phyloP scores from a whole-genome alignment of 768 basidiomycete species.

The Trametes sanguinea region DNA sequence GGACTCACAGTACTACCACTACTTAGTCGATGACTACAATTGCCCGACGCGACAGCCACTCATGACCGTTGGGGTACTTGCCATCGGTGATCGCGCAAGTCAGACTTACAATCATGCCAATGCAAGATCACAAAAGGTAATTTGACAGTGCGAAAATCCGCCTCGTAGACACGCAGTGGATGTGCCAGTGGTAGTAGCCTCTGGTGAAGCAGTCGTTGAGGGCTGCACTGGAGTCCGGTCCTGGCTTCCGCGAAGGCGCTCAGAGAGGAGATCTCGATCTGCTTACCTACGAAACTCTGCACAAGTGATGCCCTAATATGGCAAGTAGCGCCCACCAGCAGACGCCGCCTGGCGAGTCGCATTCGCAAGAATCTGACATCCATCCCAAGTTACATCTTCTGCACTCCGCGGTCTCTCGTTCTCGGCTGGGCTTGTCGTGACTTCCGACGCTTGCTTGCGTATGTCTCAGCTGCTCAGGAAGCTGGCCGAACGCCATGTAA shows the following conservation, averaged over 20 bases:
- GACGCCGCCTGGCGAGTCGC: too few relatives aligned
- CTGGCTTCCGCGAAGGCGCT: neutral
- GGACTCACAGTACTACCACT: too few relatives aligned
- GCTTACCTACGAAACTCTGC: constrained; percentile 11
- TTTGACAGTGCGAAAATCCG: too few relatives aligned
- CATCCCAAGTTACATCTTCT: neutral
- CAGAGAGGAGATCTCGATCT: neutral
- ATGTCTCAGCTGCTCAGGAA: constrained; percentile 21
- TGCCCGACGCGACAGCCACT: too few relatives aligned
- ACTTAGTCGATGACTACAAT: too few relatives aligned
- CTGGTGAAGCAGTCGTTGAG: too few relatives aligned
- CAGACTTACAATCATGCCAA: too few relatives aligned
- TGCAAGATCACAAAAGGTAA: too few relatives aligned
- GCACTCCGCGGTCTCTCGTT: neutral
- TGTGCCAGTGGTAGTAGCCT: too few relatives aligned
- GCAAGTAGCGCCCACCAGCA: neutral
- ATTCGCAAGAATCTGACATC: neutral
- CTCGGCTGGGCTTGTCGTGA: constrained; percentile 7
- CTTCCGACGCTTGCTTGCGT: constrained; percentile 16
- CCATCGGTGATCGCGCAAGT: too few relatives aligned
- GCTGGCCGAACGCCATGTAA: constrained; percentile 25
- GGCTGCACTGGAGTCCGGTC: neutral
- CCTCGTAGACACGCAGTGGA: too few relatives aligned
- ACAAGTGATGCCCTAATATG: constrained; percentile 7
- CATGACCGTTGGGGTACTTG: too few relatives aligned